Evolutionary conservation across 768 basidiomycete genomes (phyloP).

Genomic region (Kwoniella mangroviensis): DNA sequence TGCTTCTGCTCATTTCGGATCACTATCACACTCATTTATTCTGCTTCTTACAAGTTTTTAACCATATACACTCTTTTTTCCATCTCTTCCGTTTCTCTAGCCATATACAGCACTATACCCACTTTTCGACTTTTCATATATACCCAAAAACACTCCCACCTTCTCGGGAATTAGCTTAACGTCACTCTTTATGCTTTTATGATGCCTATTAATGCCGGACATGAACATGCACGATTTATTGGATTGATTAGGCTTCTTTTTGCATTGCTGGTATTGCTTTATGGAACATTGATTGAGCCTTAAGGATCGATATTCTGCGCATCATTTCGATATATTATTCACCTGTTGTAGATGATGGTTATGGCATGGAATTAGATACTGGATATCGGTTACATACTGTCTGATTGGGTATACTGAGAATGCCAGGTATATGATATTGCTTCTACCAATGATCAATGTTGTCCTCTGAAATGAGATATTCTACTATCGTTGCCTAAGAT

Average conservation of each 20-base stretch:
- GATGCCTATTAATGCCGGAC: constrained; percentile 19
- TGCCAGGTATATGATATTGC: background rate
- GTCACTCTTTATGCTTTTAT: constrained; percentile 17
- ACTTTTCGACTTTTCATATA: background rate
- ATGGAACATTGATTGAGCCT: too few species aligned
- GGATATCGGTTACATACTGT: constrained; percentile 3
- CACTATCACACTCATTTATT: background rate
- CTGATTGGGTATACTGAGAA: background rate
- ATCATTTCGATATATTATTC: too few species aligned
- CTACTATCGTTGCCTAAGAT: background rate
- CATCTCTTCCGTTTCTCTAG: background rate
- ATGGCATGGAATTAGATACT: background rate
- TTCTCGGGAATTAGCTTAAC: constrained; percentile 11
- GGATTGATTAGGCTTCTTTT: background rate
- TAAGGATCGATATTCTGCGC: too few species aligned
- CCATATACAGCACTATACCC: background rate
- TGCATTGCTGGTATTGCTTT: too few species aligned
- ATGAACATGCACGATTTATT: constrained; percentile 20
- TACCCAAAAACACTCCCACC: background rate
- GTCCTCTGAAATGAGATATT: background rate
- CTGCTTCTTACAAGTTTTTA: background rate
- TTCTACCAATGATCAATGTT: background rate
- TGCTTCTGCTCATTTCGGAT: background rate
- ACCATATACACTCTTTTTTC: too few species aligned
- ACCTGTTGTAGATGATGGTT: too few species aligned